Evolutionary conservation across 768 basidiomycete species (phyloP).

Genomic region (Kwoniella heveanensis): DNA sequence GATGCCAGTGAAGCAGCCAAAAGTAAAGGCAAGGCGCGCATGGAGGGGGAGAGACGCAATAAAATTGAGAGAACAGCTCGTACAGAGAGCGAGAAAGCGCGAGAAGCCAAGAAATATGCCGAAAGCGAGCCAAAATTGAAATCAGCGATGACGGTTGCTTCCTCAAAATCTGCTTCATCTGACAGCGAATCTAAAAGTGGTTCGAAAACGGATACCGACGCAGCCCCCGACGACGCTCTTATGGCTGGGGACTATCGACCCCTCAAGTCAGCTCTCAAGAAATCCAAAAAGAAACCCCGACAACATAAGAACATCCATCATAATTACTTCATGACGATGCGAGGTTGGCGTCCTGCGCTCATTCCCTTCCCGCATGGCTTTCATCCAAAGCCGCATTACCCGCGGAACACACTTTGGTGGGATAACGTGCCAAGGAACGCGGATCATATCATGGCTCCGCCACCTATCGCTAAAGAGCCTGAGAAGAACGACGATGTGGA

Average conservation of each 20-base stretch:
- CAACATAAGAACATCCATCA: constrained; percentile 46
- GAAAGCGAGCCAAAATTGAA: not conserved
- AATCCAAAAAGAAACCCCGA: constrained; percentile 43
- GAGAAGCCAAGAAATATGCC: not conserved
- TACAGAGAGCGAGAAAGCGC: not conserved
- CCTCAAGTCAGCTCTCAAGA: constrained; percentile 45
- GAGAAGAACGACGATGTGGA: constrained; percentile 16
- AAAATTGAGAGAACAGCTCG: not conserved
- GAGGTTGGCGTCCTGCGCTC: constrained; percentile 42
- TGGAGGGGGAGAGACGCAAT: constrained; percentile 26
- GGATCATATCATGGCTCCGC: constrained; percentile 43
- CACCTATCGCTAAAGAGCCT: constrained; percentile 31
- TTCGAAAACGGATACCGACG: not conserved
- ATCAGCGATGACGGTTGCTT: not conserved
- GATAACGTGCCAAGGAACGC: constrained; percentile 45
- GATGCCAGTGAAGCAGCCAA: not conserved
- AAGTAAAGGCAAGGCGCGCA: constrained; percentile 29
- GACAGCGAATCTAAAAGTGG: not conserved
- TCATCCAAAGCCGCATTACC: constrained; percentile 42
- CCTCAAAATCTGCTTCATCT: no score
- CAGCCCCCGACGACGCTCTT: constrained; percentile 30
- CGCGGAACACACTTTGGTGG: constrained; percentile 45
- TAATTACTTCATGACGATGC: constrained; percentile 51
- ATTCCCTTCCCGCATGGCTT: constrained; percentile 49
- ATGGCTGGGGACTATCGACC: constrained; percentile 47